Conservation (phyloP, 2,329 filamentous ascomycete species). For the Exserohilum turcica region DNA sequence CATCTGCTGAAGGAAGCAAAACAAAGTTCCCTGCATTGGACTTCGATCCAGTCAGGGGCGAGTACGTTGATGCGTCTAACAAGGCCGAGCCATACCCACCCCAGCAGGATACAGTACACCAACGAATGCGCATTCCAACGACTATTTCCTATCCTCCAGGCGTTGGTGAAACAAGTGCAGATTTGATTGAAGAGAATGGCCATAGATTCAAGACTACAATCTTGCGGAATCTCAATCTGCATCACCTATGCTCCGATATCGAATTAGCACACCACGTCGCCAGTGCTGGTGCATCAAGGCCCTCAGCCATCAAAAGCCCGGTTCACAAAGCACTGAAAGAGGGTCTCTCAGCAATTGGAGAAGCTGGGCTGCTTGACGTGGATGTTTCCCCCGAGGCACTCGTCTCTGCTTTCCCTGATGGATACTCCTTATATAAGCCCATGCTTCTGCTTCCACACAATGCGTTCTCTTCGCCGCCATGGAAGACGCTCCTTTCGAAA, state of each 20-base stretch:
- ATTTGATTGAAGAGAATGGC: neutral
- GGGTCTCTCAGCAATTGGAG: slow-evolving; percentile 22
- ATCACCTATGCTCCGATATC: slow-evolving; percentile 18
- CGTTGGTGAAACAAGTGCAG: neutral
- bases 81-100: neutral
- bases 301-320: slow-evolving; percentile 19
- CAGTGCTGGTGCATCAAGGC: neutral
- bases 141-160: slow-evolving; percentile 7
- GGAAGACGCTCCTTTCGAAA: slow-evolving; percentile 39
- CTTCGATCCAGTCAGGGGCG: slow-evolving; percentile 1
- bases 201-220: slow-evolving; percentile 2
- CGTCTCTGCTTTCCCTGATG: slow-evolving; percentile 37
- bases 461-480: slow-evolving; percentile 48
- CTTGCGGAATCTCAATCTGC: slow-evolving; percentile 16
- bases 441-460: slow-evolving; percentile 62
- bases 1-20: neutral
- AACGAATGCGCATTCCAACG: slow-evolving; percentile 31
- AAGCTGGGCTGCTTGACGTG: slow-evolving; percentile 15
- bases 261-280: slow-evolving; percentile 14
- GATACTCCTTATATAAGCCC: slow-evolving; percentile 62
- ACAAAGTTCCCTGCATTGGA: neutral
- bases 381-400: slow-evolving; percentile 24
- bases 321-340: slow-evolving; percentile 29
- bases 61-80: neutral
- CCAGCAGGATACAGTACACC: neutral